Conservation (phyloP, 1,139 yeast species). For the Taiozyma onychis region DNA sequence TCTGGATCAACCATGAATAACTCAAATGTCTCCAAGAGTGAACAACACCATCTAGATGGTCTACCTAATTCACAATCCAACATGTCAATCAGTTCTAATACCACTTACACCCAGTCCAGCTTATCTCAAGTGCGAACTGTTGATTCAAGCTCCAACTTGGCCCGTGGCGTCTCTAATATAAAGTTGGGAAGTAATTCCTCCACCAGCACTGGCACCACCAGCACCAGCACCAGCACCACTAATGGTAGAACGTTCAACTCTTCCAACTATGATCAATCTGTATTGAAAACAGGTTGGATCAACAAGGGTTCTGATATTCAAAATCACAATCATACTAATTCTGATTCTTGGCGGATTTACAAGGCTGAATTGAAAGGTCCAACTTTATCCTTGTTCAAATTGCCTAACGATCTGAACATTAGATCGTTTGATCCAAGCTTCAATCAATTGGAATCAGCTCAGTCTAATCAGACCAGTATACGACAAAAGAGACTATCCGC, state of each 20-base stretch:
- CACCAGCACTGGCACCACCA: neutral
- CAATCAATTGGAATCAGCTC: conserved; percentile 9
- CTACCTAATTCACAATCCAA: neutral
- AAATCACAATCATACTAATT: conserved; percentile 30
- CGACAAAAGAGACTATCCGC: conserved; percentile 24
- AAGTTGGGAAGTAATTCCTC: neutral
- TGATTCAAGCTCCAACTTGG: neutral
- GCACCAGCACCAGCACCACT: neutral
- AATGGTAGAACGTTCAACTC: conserved; percentile 20
- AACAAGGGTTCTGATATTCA: conserved; percentile 35
- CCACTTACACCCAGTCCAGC: neutral
- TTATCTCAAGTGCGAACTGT: neutral
- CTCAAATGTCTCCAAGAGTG: neutral
- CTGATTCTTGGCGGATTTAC: conserved; percentile 37
- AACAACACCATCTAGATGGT: neutral
- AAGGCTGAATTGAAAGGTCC: conserved; percentile 67
- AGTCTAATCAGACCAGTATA: conserved; percentile 4
- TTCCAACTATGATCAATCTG: conserved; percentile 32
- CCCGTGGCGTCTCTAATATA: neutral
- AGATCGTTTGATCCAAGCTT: conserved; percentile 38
- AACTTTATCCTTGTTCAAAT: conserved; percentile 48
- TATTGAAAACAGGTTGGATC: conserved; percentile 42
- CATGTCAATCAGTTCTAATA: neutral
- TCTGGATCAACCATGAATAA: neutral
- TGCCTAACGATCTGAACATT: conserved; percentile 43